phyloP scores from a whole-genome alignment of 805 yeast genomes.

The Martiniozyma abietophila region DNA sequence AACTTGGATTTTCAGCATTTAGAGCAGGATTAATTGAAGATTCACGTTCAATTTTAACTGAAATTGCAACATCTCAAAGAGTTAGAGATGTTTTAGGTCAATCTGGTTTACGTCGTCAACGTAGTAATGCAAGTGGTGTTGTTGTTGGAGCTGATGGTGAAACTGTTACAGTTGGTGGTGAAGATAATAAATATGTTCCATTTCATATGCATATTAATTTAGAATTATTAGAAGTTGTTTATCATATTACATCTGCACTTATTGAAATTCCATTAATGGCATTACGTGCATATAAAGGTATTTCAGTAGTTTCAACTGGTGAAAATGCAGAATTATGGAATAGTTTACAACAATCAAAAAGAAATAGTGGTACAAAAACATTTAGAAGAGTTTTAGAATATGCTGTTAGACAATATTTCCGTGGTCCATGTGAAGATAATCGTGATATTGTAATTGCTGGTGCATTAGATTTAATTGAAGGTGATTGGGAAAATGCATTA shows the following conservation, averaged over 20 bases:
- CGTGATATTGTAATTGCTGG: slow-evolving; percentile 91
- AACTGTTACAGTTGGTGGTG: slow-evolving; percentile 23
- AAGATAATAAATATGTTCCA: slow-evolving; percentile 79
- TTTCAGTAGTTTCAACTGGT: slow-evolving; percentile 30
- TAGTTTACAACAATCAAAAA: slow-evolving; percentile 12
- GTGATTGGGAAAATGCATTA: slow-evolving; percentile 80
- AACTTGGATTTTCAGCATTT: slow-evolving; percentile 93
- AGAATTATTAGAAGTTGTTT: slow-evolving; percentile 89
- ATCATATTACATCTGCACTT: slow-evolving; percentile 80
- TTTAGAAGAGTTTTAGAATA: slow-evolving; percentile 87
- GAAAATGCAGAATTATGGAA: slow-evolving; percentile 10
- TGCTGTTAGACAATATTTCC: slow-evolving; percentile 89
- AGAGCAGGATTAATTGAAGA: slow-evolving; percentile 79
- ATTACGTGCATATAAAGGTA: slow-evolving; percentile 28
- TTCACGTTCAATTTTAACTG: slow-evolving; percentile 78
- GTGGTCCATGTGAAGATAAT: slow-evolving; percentile 96
- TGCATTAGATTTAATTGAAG: slow-evolving; percentile 76
- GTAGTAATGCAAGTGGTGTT: slow-evolving; percentile 36
- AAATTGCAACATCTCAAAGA: slow-evolving; percentile 76
- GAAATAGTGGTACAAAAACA: slow-evolving; percentile 39
- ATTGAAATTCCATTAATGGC: slow-evolving; percentile 90
- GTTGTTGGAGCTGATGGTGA: slow-evolving; percentile 8
- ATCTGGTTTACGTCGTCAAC: slow-evolving; percentile 54
- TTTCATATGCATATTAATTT: slow-evolving; percentile 97
- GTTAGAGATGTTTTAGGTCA: slow-evolving; percentile 92